A percentile compares a stretch with the other conserved stretches of the same genome.
These are phyloP conservation scores for Collybia nuda DNA, from an alignment of 768 basidiomycete genomes.

Conservation along the genomic window DNA sequence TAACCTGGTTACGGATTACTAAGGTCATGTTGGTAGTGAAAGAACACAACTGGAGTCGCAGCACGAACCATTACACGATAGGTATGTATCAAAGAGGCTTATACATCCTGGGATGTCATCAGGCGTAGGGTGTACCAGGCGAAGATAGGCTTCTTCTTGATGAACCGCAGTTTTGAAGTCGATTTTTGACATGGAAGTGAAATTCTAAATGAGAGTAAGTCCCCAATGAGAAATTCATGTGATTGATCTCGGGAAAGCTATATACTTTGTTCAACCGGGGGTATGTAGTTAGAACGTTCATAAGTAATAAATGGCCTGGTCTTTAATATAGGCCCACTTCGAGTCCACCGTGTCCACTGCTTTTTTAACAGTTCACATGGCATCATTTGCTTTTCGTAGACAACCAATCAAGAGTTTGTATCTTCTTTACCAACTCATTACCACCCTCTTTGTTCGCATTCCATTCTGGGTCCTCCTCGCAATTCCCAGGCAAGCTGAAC, in stretches of 20 bases:
- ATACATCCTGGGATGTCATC: conserved; percentile 85
- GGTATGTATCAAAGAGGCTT: conserved; percentile 69
- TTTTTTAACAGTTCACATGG: conserved; percentile 17
- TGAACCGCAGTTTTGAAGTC: conserved; percentile 57
- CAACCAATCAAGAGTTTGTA: conserved; percentile 54
- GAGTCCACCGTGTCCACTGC: neutral
- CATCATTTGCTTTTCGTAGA: conserved; percentile 25
- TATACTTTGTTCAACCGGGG: neutral
- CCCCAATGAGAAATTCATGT: neutral
- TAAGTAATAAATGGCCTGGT: neutral
- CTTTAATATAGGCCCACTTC: neutral
- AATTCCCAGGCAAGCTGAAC: conserved; percentile 28
- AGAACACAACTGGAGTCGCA: conserved; percentile 9
- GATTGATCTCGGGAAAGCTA: neutral
- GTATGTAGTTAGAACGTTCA: no score
- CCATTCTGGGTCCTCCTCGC: conserved; percentile 48
- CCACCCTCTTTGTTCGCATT: conserved; percentile 40
- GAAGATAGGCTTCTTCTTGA: conserved; percentile 70
- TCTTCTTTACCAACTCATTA: conserved; percentile 39
- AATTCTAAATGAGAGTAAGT: no score
- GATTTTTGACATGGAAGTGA: conserved; percentile 30
- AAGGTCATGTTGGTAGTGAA: neutral
- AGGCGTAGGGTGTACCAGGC: conserved; percentile 64
- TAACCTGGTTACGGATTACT: conserved; percentile 82
- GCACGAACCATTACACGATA: conserved; percentile 64